Conservation (phyloP, 2,329 filamentous ascomycete species). For the Thielaviopsis ethacetica region DNA sequence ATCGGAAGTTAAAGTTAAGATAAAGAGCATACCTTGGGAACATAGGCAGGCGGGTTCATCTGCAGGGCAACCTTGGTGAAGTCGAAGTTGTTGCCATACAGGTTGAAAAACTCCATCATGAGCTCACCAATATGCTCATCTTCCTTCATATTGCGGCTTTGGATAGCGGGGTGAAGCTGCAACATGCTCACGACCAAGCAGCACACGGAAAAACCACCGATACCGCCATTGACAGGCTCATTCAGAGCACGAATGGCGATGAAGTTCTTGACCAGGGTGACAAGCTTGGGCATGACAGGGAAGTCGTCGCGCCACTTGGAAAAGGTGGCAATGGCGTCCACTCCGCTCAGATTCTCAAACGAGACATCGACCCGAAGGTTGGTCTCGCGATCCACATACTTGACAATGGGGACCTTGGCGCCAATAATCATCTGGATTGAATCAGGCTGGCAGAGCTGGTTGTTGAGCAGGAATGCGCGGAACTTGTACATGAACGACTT, state of each 20-base stretch:
- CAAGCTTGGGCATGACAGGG: conserved; percentile 72
- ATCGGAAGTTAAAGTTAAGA: not conserved
- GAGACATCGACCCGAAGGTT: conserved; percentile 80
- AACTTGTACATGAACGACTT: conserved; percentile 47
- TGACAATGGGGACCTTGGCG: conserved; percentile 82
- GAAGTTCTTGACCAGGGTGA: conserved; percentile 84
- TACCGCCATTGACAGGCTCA: conserved; percentile 77
- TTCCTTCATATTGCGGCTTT: conserved; percentile 40
- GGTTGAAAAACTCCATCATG: conserved; percentile 73
- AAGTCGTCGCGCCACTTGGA: conserved; percentile 60
- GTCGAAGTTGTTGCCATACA: conserved; percentile 75
- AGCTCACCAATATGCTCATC: conserved; percentile 61
- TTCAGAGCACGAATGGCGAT: conserved; percentile 78
- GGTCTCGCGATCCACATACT: conserved; percentile 67
- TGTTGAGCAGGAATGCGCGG: conserved; percentile 36
- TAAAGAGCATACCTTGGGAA: conserved; percentile 48
- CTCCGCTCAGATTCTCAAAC: conserved; percentile 77
- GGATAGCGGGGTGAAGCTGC: conserved; percentile 58
- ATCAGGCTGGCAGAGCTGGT: conserved; percentile 38
- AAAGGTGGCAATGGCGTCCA: conserved; percentile 69
- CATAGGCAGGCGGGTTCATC: conserved; percentile 56
- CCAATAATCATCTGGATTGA: conserved; percentile 51
- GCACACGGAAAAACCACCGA: conserved; percentile 87
- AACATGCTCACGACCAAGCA: conserved; percentile 85
- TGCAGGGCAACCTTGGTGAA: conserved; percentile 54